These are phyloP conservation scores for Heliamphora exappendiculata DNA, from an alignment of 148 eudicot species.

Conservation along the genomic window DNA sequence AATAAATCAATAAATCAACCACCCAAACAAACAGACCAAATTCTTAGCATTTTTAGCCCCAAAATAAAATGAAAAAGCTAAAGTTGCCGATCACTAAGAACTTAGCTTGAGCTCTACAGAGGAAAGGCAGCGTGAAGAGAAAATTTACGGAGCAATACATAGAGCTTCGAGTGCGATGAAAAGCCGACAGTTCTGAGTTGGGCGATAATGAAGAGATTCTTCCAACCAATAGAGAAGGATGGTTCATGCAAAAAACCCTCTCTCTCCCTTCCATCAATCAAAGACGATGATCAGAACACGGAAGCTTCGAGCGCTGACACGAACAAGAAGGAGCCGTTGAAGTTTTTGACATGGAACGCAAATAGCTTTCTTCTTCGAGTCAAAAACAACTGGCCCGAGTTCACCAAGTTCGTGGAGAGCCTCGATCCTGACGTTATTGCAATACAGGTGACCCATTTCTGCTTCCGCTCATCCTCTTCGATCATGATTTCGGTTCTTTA, in stretches of 20 bases:
- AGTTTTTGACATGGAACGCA: constrained; percentile 97
- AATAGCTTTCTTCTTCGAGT: constrained; percentile 83
- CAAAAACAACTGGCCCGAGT: constrained; percentile 77
- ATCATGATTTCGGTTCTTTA: neutral
- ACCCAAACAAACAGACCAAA: no score
- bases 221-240: constrained; percentile 72
- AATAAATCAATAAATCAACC: no score
- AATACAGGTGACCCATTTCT: constrained; percentile 50
- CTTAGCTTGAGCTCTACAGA: neutral
- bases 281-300: constrained; percentile 10
- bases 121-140: no score
- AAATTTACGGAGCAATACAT: neutral
- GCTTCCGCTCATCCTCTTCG: neutral
- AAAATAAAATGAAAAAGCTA: no score
- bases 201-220: constrained; percentile 62
- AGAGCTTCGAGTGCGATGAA: neutral
- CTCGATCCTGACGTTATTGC: constrained; percentile 89
- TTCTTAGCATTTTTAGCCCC: no score
- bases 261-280: constrained; percentile 29
- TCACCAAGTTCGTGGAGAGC: constrained; percentile 52
- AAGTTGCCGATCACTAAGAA: no score
- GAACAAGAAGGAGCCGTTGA: constrained; percentile 51
- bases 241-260: constrained; percentile 66
- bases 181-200: neutral
- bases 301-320: constrained; percentile 17